These are phyloP conservation scores for Suillus paluster DNA, from an alignment of 768 basidiomycete species.

Conservation along the genomic window DNA sequence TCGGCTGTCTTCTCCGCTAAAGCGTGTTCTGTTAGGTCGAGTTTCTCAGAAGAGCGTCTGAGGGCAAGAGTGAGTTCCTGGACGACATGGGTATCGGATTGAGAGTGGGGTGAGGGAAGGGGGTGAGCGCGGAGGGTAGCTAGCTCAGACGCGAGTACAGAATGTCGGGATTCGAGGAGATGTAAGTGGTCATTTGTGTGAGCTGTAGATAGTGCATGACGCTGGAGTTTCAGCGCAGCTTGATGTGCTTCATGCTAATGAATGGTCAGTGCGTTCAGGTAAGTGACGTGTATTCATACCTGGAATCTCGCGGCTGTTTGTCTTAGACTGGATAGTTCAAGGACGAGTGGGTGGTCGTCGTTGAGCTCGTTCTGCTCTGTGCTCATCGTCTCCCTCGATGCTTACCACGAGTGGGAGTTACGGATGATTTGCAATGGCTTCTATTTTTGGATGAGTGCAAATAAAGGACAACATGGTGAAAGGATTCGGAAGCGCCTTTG, in stretches of 20 bases:
- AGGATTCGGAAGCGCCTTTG: conserved; percentile 10
- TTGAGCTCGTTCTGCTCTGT: conserved; percentile 11
- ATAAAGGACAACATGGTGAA: conserved; percentile 14
- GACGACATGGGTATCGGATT: conserved; percentile 24
- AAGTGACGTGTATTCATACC: conserved; percentile 32
- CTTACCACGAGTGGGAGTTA: too few relatives aligned
- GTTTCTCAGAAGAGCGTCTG: conserved; percentile 69
- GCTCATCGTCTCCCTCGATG: neutral
- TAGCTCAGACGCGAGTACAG: conserved; percentile 58
- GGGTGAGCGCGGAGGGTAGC: conserved; percentile 57
- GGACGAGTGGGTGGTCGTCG: conserved; percentile 49
- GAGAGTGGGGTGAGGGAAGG: conserved; percentile 44
- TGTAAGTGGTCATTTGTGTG: conserved; percentile 50
- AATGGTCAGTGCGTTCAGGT: neutral
- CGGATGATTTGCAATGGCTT: conserved; percentile 26
- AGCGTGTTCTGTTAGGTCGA: conserved; percentile 60
- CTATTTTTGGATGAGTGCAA: conserved; percentile 22
- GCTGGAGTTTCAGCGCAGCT: conserved; percentile 69
- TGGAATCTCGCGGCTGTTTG: conserved; percentile 53
- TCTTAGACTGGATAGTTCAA: conserved; percentile 52
- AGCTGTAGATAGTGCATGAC: conserved; percentile 47
- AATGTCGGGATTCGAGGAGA: conserved; percentile 63
- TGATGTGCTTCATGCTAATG: conserved; percentile 69
- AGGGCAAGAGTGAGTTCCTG: conserved; percentile 70
- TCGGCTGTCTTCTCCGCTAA: conserved; percentile 54